phyloP scores from a whole-genome alignment of 345 rosid genomes.

The Geranium brycei region DNA sequence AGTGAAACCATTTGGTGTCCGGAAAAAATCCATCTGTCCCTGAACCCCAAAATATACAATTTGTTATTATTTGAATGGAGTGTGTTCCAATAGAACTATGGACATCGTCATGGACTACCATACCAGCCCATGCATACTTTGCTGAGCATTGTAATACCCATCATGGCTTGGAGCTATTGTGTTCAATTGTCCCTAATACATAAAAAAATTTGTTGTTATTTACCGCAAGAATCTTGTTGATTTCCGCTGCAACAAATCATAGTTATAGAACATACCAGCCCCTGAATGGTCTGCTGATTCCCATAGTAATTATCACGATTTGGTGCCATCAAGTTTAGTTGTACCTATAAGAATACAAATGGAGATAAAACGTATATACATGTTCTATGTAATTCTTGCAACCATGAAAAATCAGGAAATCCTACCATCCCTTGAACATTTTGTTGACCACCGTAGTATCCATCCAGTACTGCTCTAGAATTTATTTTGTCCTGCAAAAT shows the following conservation, averaged over 20 bases:
- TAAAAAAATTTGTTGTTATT: not conserved
- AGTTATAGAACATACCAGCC: conserved; percentile 28
- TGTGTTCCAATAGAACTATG: not conserved
- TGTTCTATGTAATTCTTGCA: not conserved
- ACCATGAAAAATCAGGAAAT: conserved; percentile 4
- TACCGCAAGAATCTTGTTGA: not conserved
- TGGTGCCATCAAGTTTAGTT: conserved; percentile 48
- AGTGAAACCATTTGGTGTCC: conserved; percentile 31
- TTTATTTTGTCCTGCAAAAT: conserved; percentile 30
- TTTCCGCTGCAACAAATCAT: not conserved
- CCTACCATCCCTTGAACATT: conserved; percentile 39
- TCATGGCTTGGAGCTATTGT: conserved; percentile 47
- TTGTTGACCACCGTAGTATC: conserved; percentile 36
- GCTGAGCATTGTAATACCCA: conserved; percentile 35
- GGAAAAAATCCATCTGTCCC: conserved; percentile 70
- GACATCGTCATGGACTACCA: not conserved
- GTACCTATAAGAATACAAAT: conserved; percentile 26
- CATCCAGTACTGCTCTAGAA: conserved; percentile 32
- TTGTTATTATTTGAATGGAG: too few species aligned
- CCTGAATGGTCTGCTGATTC: conserved; percentile 40
- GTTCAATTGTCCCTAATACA: conserved; percentile 40
- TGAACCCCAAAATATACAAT: conserved; percentile 8
- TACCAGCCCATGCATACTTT: conserved; percentile 48
- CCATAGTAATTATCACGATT: conserved; percentile 44
- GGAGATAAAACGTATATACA: not conserved